Evolutionary conservation across 192 early-diverging fungal species (phyloP).

Genomic region (Coemansia sp.): DNA sequence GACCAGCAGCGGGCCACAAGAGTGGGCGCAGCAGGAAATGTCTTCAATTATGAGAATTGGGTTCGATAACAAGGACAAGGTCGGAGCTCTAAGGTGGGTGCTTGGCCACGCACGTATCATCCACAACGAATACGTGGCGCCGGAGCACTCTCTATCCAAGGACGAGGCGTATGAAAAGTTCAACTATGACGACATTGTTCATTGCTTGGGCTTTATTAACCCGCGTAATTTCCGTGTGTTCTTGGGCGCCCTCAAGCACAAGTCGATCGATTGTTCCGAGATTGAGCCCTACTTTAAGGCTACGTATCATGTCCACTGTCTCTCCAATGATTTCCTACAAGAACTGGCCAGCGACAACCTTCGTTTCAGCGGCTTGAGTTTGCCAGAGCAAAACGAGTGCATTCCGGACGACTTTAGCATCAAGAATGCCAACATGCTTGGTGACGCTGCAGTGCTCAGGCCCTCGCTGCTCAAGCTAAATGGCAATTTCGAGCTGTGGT

Average conservation of each 20-base stretch:
- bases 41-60: conserved; percentile 23
- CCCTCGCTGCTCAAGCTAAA: conserved; percentile 16
- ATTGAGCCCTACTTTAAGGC: conserved; percentile 78
- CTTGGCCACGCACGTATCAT: conserved; percentile 63
- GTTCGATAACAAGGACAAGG: conserved; percentile 64
- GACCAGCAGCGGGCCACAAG: conserved; percentile 8
- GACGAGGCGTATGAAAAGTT: conserved; percentile 60
- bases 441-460: neutral
- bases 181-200: conserved; percentile 59
- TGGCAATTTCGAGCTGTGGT: conserved; percentile 68
- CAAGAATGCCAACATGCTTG: neutral
- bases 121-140: conserved; percentile 63
- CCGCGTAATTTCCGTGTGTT: conserved; percentile 57
- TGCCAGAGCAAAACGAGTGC: conserved; percentile 10
- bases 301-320: conserved; percentile 59
- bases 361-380: neutral
- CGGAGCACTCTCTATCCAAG: conserved; percentile 64
- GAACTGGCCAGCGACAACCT: conserved; percentile 56
- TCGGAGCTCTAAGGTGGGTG: conserved; percentile 40
- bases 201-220: conserved; percentile 56
- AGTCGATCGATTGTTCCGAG: conserved; percentile 17
- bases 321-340: conserved; percentile 6
- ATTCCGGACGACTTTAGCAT: conserved; percentile 26
- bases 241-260: conserved; percentile 33
- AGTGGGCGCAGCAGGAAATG: conserved; percentile 30